Evolutionary conservation across 2,329 filamentous ascomycete genomes (phyloP).

Genomic region (Phaeoacremonium minimum): DNA sequence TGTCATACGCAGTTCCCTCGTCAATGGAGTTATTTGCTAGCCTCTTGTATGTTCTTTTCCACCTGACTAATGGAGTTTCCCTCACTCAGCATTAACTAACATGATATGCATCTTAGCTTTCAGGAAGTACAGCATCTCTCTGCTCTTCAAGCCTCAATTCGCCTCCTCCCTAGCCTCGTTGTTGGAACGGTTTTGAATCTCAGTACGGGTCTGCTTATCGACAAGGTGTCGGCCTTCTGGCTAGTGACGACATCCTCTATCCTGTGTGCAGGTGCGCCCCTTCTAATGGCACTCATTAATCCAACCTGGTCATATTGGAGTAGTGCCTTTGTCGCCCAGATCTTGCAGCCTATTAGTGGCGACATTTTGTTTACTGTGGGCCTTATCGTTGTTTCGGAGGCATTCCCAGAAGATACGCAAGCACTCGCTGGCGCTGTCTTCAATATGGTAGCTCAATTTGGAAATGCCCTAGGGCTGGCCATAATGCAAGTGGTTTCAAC

Average conservation of each 20-base stretch:
- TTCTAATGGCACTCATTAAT: conserved; percentile 51
- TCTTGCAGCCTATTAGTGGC: conserved; percentile 33
- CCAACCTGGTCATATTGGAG: conserved; percentile 48
- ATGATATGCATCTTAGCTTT: conserved; percentile 34
- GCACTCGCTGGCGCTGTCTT: conserved; percentile 59
- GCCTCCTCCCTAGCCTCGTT: conserved; percentile 38
- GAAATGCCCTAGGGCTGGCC: conserved; percentile 6
- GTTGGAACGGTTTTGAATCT: conserved; percentile 38
- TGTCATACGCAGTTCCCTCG: conserved; percentile 40
- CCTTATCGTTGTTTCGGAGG: conserved; percentile 47
- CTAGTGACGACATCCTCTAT: conserved; percentile 33
- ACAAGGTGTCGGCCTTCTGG: conserved; percentile 32
- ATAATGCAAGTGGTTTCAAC: conserved; percentile 7
- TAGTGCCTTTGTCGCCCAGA: conserved; percentile 33
- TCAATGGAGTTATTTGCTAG: conserved; percentile 41
- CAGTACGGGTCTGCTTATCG: conserved; percentile 37
- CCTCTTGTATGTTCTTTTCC: conserved; percentile 35
- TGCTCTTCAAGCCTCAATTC: conserved; percentile 38
- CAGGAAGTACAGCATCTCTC: conserved; percentile 43
- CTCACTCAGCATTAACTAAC: too few species aligned
- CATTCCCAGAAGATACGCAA: conserved; percentile 52
- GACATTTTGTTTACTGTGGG: conserved; percentile 54
- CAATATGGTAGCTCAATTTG: conserved; percentile 51
- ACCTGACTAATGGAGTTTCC: background rate
- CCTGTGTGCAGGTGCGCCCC: conserved; percentile 37